Conservation (phyloP, 169 alveolate genomes). For the Eimeria necatrix region DNA sequence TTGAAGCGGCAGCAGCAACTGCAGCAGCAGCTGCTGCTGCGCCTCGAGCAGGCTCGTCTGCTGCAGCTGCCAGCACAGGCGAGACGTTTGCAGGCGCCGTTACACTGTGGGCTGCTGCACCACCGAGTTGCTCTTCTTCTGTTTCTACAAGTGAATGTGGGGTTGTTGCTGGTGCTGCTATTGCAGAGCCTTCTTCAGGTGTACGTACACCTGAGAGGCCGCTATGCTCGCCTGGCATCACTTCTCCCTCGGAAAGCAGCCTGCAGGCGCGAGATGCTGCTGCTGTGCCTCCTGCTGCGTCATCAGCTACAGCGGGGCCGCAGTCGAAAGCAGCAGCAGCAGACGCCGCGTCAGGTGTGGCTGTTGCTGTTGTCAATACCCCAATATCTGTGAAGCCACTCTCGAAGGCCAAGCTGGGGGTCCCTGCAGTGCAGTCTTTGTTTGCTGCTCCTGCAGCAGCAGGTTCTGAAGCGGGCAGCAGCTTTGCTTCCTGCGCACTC, state of each 20-base stretch:
- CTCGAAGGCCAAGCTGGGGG: background rate
- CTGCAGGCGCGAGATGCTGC: background rate
- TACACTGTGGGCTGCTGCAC: background rate
- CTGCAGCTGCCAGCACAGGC: background rate
- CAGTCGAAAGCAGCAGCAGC: background rate
- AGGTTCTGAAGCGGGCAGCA: background rate
- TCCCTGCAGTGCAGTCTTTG: background rate
- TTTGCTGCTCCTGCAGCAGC: background rate
- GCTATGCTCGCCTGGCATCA: background rate
- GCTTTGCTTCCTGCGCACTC: background rate
- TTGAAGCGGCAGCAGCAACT: background rate
- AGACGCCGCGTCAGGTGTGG: background rate
- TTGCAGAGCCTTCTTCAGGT: background rate
- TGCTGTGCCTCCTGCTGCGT: background rate
- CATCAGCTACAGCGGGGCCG: background rate
- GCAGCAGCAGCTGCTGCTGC: background rate
- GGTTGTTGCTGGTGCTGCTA: background rate
- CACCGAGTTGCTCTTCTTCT: background rate
- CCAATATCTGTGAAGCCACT: background rate
- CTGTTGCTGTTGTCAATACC: background rate
- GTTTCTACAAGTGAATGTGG: too few relatives aligned
- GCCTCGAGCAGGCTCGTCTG: background rate
- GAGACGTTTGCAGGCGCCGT: conserved; percentile 13
- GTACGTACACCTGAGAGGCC: background rate
- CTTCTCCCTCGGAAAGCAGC: background rate